phyloP scores from a whole-genome alignment of 371 early-diverging fungal genomes.

The Rhizopus delemar region DNA sequence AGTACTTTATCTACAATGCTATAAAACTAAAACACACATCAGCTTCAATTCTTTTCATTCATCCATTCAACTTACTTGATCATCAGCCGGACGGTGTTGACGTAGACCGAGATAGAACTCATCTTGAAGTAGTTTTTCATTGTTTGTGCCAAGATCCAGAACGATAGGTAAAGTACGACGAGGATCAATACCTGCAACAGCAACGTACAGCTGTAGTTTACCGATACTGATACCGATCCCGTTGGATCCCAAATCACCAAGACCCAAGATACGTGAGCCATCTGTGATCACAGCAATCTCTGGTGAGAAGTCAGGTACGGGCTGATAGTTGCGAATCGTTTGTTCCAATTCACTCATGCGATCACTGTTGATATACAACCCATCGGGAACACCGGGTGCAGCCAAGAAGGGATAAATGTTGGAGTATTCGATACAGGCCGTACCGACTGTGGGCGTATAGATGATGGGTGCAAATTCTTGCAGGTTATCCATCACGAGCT shows the following conservation, averaged over 20 bases:
- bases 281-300: constrained; percentile 93
- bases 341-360: constrained; percentile 60
- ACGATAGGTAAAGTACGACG: constrained; percentile 82
- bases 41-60: too few species aligned
- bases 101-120: constrained; percentile 84
- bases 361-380: constrained; percentile 78
- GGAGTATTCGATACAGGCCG: constrained; percentile 87
- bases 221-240: constrained; percentile 95
- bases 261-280: constrained; percentile 89
- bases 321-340: constrained; percentile 68
- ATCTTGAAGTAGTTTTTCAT: constrained; percentile 69
- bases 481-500: constrained; percentile 71
- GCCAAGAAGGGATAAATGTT: constrained; percentile 83
- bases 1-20: constrained; percentile 79
- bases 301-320: constrained; percentile 46
- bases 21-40: constrained; percentile 57
- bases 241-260: constrained; percentile 89
- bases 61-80: constrained; percentile 35
- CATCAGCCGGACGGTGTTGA: constrained; percentile 41
- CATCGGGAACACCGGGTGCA: constrained; percentile 74
- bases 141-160: constrained; percentile 90
- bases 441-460: constrained; percentile 94
- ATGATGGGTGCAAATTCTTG: constrained; percentile 79
- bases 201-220: constrained; percentile 90
- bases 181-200: constrained; percentile 90